phyloP scores from a whole-genome alignment of 176 grass and related monocot genomes.

The Zea luxurians region DNA sequence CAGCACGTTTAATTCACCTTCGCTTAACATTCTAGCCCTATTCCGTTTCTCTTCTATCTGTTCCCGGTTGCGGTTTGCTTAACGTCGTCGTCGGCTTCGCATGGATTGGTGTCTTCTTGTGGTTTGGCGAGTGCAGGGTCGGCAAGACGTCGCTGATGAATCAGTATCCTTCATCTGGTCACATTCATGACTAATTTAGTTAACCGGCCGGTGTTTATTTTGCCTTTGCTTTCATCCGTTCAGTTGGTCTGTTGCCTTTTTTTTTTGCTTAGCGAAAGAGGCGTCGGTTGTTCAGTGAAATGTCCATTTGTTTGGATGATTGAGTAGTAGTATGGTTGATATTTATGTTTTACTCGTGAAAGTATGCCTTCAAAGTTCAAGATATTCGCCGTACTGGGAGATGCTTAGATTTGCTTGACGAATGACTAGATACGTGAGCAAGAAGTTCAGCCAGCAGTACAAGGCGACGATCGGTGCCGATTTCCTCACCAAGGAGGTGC shows the following conservation, averaged over 20 bases:
- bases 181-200: background rate
- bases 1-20: background rate
- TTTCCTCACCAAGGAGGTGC: slow-evolving; percentile 95
- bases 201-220: background rate
- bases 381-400: background rate
- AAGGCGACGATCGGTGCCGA: slow-evolving; percentile 98
- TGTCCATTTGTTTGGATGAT: background rate
- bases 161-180: slow-evolving; percentile 69
- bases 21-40: background rate
- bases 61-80: slow-evolving; percentile 8
- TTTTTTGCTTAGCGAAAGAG: background rate
- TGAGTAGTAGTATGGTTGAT: background rate
- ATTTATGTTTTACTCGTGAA: background rate
- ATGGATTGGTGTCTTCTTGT: background rate
- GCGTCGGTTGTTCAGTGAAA: background rate
- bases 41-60: background rate
- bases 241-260: background rate
- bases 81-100: background rate
- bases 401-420: slow-evolving; percentile 32
- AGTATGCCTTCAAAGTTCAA: background rate
- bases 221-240: background rate
- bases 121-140: slow-evolving; percentile 48
- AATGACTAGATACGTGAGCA: slow-evolving; percentile 74
- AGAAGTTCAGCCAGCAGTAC: slow-evolving; percentile 97
- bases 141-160: slow-evolving; percentile 99